Percentiles rank a stretch among this genome's conserved stretches.
phyloP scores from a whole-genome alignment of 306 rosid genomes.

The Rosa persica region DNA sequence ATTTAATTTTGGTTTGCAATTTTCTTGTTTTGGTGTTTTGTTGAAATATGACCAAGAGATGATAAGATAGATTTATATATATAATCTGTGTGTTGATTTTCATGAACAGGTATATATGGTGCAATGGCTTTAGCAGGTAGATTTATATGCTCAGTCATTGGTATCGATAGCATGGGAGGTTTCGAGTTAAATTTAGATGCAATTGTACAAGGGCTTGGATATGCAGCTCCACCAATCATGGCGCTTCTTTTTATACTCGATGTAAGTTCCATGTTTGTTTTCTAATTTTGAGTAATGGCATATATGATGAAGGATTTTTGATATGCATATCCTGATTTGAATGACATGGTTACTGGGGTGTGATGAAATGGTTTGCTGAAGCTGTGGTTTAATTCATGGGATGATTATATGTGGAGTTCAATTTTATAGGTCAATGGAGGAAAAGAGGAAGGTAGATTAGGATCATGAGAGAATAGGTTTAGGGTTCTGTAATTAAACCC shows the following conservation, averaged over 20 bases:
- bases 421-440: neutral
- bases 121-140: conserved; percentile 93
- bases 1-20: neutral
- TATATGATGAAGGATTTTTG: neutral
- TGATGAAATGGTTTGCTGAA: neutral
- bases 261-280: conserved; percentile 42
- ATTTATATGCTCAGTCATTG: conserved; percentile 81
- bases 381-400: neutral
- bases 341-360: neutral
- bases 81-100: neutral
- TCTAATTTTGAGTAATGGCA: neutral
- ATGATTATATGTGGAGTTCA: neutral
- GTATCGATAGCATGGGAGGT: conserved; percentile 83
- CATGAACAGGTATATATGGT: conserved; percentile 76
- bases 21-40: neutral
- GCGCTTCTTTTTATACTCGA: conserved; percentile 92
- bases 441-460: neutral
- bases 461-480: neutral
- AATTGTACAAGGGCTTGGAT: conserved; percentile 80
- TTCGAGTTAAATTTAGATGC: conserved; percentile 82
- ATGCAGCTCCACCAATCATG: conserved; percentile 94
- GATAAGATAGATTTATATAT: neutral
- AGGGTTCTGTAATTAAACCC: neutral
- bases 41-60: neutral
- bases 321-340: neutral